phyloP scores from a whole-genome alignment of 169 alveolate genomes.

The Plasmodium yoelii region DNA sequence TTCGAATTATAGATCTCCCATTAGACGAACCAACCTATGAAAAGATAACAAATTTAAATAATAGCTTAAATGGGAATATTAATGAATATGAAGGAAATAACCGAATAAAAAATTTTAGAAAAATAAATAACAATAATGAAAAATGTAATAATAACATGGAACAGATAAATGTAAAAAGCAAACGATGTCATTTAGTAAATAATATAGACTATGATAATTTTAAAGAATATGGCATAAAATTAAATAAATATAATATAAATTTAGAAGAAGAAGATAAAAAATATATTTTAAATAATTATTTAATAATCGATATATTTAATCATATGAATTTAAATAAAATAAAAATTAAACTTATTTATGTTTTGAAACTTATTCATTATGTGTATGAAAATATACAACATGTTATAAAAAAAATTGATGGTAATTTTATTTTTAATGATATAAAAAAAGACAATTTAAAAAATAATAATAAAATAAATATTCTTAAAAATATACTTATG shows the following conservation, averaged over 20 bases:
- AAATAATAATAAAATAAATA: neutral
- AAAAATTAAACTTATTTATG: slow-evolving; percentile 46
- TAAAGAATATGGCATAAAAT: neutral
- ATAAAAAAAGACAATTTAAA: neutral
- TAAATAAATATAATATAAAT: slow-evolving; percentile 23
- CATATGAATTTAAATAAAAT: slow-evolving; percentile 61
- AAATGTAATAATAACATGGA: neutral
- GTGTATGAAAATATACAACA: slow-evolving; percentile 64
- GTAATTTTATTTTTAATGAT: neutral
- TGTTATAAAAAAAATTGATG: slow-evolving; percentile 7
- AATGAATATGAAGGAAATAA: neutral
- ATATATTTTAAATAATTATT: slow-evolving; percentile 48
- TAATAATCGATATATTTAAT: slow-evolving; percentile 46
- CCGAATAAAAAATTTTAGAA: neutral
- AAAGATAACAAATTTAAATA: neutral
- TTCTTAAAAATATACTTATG: slow-evolving; percentile 27
- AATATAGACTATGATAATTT: slow-evolving; percentile 51
- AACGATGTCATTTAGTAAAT: slow-evolving; percentile 25
- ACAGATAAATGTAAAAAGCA: neutral
- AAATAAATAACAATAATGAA: neutral
- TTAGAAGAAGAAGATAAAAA: slow-evolving; percentile 38
- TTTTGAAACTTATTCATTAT: slow-evolving; percentile 62
- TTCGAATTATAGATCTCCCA: slow-evolving; percentile 34
- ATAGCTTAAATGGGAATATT: neutral
- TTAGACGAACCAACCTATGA: neutral